Percentiles rank a stretch among this genome's conserved stretches.
Evolutionary conservation across 2,329 filamentous ascomycete species (phyloP).

Genomic region (Penicillium sp.): DNA sequence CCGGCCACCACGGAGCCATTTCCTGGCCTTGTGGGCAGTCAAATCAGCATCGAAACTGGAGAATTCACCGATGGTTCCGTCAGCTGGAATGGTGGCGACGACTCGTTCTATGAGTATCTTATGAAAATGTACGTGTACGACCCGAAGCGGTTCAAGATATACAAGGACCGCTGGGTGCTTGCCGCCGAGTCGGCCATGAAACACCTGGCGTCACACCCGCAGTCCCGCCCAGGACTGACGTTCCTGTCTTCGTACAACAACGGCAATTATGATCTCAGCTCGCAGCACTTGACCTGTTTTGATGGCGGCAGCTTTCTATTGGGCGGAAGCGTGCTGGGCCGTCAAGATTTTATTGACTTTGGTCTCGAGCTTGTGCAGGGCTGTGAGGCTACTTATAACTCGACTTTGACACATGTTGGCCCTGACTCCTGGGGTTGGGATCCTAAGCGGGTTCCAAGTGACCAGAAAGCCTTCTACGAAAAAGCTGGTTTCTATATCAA

Average conservation of each 20-base stretch:
- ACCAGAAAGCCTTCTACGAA: slow-evolving; percentile 61
- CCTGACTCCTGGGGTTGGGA: slow-evolving; percentile 71
- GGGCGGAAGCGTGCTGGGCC: slow-evolving; percentile 67
- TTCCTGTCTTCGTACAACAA: slow-evolving; percentile 52
- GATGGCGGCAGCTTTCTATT: slow-evolving; percentile 83
- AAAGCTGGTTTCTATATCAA: slow-evolving; percentile 71
- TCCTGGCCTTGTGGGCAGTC: slow-evolving; percentile 71
- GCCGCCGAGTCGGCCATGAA: slow-evolving; percentile 75
- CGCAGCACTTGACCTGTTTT: slow-evolving; percentile 69
- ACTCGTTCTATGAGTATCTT: slow-evolving; percentile 86
- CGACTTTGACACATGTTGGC: slow-evolving; percentile 70
- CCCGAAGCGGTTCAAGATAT: slow-evolving; percentile 58
- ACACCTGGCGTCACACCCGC: slow-evolving; percentile 68
- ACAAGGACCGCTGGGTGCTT: slow-evolving; percentile 71
- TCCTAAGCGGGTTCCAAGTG: slow-evolving; percentile 48
- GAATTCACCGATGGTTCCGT: slow-evolving; percentile 65
- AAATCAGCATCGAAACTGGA: slow-evolving; percentile 65
- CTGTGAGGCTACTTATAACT: slow-evolving; percentile 71
- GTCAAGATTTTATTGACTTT: slow-evolving; percentile 68
- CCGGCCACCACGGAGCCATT: slow-evolving; percentile 67
- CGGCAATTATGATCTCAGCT: slow-evolving; percentile 37
- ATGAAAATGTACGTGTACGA: slow-evolving; percentile 91
- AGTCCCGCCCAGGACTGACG: slow-evolving; percentile 66
- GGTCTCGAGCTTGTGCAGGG: slow-evolving; percentile 69
- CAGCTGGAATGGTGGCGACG: slow-evolving; percentile 74